Percentiles rank a stretch among this genome's conserved stretches.
Evolutionary conservation across 1,139 yeast species (phyloP).

Genomic region (Wickerhamiella infanticola): DNA sequence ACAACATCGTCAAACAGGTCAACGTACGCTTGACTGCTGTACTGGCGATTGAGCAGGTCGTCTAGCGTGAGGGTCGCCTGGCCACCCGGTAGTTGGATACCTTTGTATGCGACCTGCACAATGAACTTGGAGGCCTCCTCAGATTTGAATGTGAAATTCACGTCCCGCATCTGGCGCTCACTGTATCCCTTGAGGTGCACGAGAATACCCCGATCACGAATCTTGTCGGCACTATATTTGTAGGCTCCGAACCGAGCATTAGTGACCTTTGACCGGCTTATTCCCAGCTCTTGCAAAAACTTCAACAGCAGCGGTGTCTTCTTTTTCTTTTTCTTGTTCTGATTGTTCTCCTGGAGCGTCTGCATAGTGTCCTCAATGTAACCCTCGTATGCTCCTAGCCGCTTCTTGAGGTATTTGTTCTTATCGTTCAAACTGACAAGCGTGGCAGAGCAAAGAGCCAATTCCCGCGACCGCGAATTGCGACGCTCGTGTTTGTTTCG

Average conservation of each 20-base stretch:
- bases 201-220: slow-evolving; percentile 59
- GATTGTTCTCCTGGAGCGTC: slow-evolving; percentile 38
- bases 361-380: slow-evolving; percentile 55
- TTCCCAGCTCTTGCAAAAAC: slow-evolving; percentile 31
- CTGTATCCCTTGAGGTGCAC: slow-evolving; percentile 34
- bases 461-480: slow-evolving; percentile 43
- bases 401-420: slow-evolving; percentile 42
- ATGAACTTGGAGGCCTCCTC: slow-evolving; percentile 59
- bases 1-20: slow-evolving; percentile 51
- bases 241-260: slow-evolving; percentile 57
- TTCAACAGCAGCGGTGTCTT: slow-evolving; percentile 27
- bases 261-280: slow-evolving; percentile 17
- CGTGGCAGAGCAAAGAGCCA: slow-evolving; percentile 45
- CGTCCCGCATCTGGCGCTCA: slow-evolving; percentile 45
- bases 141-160: slow-evolving; percentile 62
- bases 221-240: slow-evolving; percentile 61
- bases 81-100: slow-evolving; percentile 36
- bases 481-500: slow-evolving; percentile 64
- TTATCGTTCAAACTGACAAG: slow-evolving; percentile 45
- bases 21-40: slow-evolving; percentile 32
- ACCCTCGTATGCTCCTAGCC: slow-evolving; percentile 48
- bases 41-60: slow-evolving; percentile 53
- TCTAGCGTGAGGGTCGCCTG: slow-evolving; percentile 43
- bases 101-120: slow-evolving; percentile 47
- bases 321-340: slow-evolving; percentile 35